phyloP scores from a whole-genome alignment of 306 rosid species.

The Pterocarpus santalinus region DNA sequence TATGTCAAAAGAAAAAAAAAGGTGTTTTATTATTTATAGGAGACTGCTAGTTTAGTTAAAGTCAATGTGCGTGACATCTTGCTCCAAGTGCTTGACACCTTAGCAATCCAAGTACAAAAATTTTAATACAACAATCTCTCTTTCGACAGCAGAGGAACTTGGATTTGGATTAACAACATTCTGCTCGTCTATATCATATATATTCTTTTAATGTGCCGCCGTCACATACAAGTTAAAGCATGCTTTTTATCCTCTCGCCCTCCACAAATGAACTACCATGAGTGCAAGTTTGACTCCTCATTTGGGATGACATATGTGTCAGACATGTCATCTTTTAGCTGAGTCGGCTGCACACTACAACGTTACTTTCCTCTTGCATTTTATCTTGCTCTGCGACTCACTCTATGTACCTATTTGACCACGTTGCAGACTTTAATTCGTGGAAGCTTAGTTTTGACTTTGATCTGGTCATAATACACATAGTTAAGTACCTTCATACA shows the following conservation, averaged over 20 bases:
- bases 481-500: not conserved
- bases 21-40: too few species aligned
- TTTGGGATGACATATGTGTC: slow-evolving; percentile 1
- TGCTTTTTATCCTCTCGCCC: not conserved
- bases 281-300: slow-evolving; percentile 10
- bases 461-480: not conserved
- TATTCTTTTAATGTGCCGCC: not conserved
- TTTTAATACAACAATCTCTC: too few species aligned
- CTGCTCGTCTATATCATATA: not conserved
- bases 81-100: too few species aligned
- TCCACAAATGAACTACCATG: slow-evolving; percentile 3
- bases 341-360: slow-evolving; percentile 4
- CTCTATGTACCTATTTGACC: not conserved
- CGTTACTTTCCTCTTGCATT: not conserved
- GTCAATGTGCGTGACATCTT: too few species aligned
- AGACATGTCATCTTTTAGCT: slow-evolving; percentile 3
- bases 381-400: not conserved
- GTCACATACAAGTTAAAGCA: not conserved
- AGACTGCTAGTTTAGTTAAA: too few species aligned
- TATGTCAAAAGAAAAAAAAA: too few species aligned
- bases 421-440: slow-evolving; percentile 1
- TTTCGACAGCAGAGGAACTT: not conserved
- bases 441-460: not conserved
- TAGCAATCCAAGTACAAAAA: too few species aligned
- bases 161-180: not conserved